phyloP scores from a whole-genome alignment of 495 filamentous ascomycete genomes.

The Penicillium macrosclerotiorum region DNA sequence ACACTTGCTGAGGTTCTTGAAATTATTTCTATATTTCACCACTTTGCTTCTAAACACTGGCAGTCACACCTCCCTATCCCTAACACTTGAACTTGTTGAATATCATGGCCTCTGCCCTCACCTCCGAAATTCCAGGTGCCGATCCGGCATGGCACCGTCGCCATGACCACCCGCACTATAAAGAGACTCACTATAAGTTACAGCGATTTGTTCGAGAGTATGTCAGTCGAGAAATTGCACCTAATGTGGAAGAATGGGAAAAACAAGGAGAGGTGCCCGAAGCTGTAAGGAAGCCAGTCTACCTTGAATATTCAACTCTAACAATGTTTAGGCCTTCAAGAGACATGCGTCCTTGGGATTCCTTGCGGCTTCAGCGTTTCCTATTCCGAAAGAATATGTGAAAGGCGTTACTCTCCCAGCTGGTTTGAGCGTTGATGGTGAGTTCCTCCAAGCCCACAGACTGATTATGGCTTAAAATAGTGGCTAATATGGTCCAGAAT shows the following conservation, averaged over 20 bases:
- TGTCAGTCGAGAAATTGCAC: slow-evolving; percentile 57
- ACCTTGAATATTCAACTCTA: neutral
- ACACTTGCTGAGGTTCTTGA: neutral
- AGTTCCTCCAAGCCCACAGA: neutral
- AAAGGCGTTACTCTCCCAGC: slow-evolving; percentile 11
- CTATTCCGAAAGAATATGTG: slow-evolving; percentile 11
- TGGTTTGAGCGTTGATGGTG: slow-evolving; percentile 13
- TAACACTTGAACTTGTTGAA: neutral
- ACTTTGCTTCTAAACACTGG: slow-evolving; percentile 33
- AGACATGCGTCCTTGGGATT: slow-evolving; percentile 13
- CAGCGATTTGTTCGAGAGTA: slow-evolving; percentile 65
- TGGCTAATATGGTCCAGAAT: slow-evolving; percentile 9
- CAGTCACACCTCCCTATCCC: neutral
- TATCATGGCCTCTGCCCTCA: slow-evolving; percentile 10
- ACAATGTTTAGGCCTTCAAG: slow-evolving; percentile 10
- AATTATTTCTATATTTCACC: neutral
- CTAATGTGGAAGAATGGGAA: slow-evolving; percentile 68
- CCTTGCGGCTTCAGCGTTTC: slow-evolving; percentile 14
- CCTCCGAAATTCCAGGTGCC: slow-evolving; percentile 12
- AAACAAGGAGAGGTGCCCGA: slow-evolving; percentile 9
- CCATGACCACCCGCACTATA: slow-evolving; percentile 57
- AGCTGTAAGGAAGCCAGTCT: neutral
- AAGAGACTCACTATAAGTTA: slow-evolving; percentile 59
- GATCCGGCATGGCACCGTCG: slow-evolving; percentile 14
- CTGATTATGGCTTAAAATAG: neutral